Conservation (phyloP, 1,284 basidiomycete genomes). For the Apiotrichum montevideense region DNA sequence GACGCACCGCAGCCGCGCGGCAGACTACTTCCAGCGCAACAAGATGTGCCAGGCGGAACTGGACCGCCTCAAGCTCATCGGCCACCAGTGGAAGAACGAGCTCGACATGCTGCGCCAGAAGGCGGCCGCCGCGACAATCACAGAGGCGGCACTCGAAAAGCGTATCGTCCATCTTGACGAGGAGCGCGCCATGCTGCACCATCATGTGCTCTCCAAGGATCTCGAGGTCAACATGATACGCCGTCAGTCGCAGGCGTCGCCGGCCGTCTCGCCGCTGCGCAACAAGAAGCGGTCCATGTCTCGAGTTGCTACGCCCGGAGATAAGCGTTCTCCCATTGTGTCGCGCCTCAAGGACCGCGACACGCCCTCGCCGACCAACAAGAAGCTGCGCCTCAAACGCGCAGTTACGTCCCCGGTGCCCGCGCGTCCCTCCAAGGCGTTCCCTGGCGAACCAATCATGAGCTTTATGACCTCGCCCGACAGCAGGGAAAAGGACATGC, state of each 20-base stretch:
- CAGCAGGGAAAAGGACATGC: neutral
- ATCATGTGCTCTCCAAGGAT: constrained; percentile 3
- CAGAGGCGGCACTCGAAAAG: neutral
- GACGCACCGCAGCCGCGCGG: constrained; percentile 4
- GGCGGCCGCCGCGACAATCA: neutral
- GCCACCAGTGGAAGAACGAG: constrained; percentile 19
- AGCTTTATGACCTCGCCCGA: neutral
- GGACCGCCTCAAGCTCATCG: constrained; percentile 20
- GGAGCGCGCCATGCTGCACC: neutral
- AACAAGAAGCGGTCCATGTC: neutral
- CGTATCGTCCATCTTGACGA: neutral
- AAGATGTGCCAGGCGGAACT: constrained; percentile 25
- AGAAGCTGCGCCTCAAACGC: neutral
- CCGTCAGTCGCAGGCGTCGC: neutral
- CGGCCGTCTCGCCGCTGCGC: neutral
- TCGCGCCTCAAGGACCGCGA: constrained; percentile 1
- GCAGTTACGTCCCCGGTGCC: no score
- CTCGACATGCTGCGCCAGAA: constrained; percentile 6
- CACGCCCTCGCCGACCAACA: neutral
- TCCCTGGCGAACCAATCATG: neutral
- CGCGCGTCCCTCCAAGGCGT: neutral
- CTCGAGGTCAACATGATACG: constrained; percentile 5
- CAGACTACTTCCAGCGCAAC: constrained; percentile 16
- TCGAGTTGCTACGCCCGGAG: neutral
- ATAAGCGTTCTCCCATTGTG: neutral